A percentile compares a stretch with the other conserved stretches of the same genome.
Conservation (phyloP, 2,329 filamentous ascomycete genomes). For the Raffaelea deltoideospora region DNA sequence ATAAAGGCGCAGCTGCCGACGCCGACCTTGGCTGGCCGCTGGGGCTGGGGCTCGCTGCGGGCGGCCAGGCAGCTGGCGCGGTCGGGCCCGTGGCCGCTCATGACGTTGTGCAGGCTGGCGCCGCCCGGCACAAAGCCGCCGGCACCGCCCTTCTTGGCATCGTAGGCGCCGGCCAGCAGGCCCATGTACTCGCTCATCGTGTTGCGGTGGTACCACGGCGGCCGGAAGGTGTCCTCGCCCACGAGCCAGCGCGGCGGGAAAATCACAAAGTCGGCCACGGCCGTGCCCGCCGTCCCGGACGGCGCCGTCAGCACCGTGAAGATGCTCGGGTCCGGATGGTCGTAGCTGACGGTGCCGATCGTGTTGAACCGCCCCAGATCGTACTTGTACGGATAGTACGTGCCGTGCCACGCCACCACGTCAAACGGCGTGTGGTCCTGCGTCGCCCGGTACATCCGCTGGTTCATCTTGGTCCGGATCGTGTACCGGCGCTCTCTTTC, state of each 20-base stretch:
- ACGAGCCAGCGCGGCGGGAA: conserved; percentile 61
- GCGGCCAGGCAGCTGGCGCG: conserved; percentile 40
- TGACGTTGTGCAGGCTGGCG: conserved; percentile 53
- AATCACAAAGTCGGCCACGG: conserved; percentile 56
- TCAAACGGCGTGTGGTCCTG: conserved; percentile 62
- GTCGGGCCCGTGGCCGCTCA: conserved; percentile 53
- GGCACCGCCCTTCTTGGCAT: conserved; percentile 43
- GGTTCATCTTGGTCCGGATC: conserved; percentile 51
- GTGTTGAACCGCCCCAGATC: conserved; percentile 64
- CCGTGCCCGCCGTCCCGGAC: conserved; percentile 44
- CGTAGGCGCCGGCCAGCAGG: conserved; percentile 41
- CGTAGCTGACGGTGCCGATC: conserved; percentile 57
- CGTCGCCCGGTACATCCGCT: conserved; percentile 46
- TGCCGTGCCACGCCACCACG: conserved; percentile 68
- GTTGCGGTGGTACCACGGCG: conserved; percentile 59
- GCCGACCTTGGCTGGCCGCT: conserved; percentile 40
- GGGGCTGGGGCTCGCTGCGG: conserved; percentile 30
- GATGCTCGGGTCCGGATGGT: conserved; percentile 67
- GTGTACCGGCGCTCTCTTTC: no score
- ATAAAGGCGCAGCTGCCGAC: conserved; percentile 50
- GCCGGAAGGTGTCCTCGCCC: conserved; percentile 53
- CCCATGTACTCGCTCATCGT: conserved; percentile 53
- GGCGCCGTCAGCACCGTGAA: conserved; percentile 57
- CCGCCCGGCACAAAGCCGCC: conserved; percentile 43
- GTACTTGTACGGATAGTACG: conserved; percentile 71